Percentiles rank a stretch among this genome's conserved stretches.
Conservation (phyloP, 805 yeast species). For the Teunomyces atbi region DNA sequence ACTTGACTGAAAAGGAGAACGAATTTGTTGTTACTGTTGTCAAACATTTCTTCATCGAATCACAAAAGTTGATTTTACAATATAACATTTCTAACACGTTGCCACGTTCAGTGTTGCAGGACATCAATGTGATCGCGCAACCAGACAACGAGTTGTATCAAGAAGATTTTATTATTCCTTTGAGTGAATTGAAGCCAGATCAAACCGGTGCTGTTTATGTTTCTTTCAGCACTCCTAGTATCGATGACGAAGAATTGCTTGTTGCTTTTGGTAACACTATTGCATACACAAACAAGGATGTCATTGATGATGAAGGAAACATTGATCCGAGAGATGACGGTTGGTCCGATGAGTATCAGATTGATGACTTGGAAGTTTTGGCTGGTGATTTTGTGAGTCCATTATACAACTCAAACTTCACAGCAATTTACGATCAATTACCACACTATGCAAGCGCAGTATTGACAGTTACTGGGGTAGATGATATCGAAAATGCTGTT, state of each 20-base stretch:
- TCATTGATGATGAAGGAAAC: slow-evolving; percentile 68
- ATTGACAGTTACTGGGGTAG: slow-evolving; percentile 54
- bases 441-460: slow-evolving; percentile 61
- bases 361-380: slow-evolving; percentile 70
- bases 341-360: slow-evolving; percentile 88
- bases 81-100: slow-evolving; percentile 83
- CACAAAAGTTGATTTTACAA: slow-evolving; percentile 72
- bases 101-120: slow-evolving; percentile 70
- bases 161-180: slow-evolving; percentile 74
- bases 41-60: slow-evolving; percentile 72
- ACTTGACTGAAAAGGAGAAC: slow-evolving; percentile 87
- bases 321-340: slow-evolving; percentile 73
- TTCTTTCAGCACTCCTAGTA: slow-evolving; percentile 61
- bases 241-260: slow-evolving; percentile 36
- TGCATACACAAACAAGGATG: slow-evolving; percentile 74
- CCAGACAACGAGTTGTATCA: slow-evolving; percentile 56
- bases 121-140: slow-evolving; percentile 68
- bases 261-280: slow-evolving; percentile 62
- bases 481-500: slow-evolving; percentile 42
- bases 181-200: slow-evolving; percentile 70
- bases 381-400: slow-evolving; percentile 86
- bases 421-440: slow-evolving; percentile 70
- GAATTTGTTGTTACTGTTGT: slow-evolving; percentile 86
- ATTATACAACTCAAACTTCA: slow-evolving; percentile 73
- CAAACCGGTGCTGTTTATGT: slow-evolving; percentile 75